These are phyloP conservation scores for Nicotiana knightiana DNA, from an alignment of 257 asterid genomes.

Conservation along the genomic window DNA sequence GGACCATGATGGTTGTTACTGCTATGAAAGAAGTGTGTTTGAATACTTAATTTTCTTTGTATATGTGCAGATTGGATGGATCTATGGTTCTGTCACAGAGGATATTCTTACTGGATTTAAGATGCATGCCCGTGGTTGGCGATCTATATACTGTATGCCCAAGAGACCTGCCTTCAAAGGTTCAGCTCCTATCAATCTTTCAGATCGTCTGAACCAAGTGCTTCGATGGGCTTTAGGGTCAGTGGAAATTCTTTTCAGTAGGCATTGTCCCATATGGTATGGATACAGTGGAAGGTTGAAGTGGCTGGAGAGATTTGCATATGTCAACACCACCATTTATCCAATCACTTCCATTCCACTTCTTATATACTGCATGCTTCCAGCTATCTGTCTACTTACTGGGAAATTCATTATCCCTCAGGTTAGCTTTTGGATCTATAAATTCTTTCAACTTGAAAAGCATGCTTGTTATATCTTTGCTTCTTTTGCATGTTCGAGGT, in stretches of 20 bases:
- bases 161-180: conserved; percentile 90
- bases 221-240: conserved; percentile 99
- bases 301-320: conserved; percentile 95
- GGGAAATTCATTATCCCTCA: conserved; percentile 96
- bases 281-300: conserved; percentile 84
- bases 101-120: conserved; percentile 98
- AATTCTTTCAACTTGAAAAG: background rate
- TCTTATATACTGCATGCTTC: conserved; percentile 70
- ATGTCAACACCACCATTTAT: conserved; percentile 88
- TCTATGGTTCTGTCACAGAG: conserved; percentile 95
- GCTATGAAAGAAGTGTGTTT: background rate
- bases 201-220: conserved; percentile 97
- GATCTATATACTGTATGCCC: conserved; percentile 96
- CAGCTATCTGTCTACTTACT: conserved; percentile 92
- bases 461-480: background rate
- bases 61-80: conserved; percentile 87
- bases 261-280: conserved; percentile 98
- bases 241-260: conserved; percentile 84
- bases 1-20: background rate
- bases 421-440: conserved; percentile 33
- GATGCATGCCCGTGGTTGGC: conserved; percentile 99
- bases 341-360: conserved; percentile 92
- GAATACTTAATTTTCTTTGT: background rate
- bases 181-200: conserved; percentile 96
- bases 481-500: background rate